phyloP scores from a whole-genome alignment of 768 basidiomycete species.

The Imleria badia region DNA sequence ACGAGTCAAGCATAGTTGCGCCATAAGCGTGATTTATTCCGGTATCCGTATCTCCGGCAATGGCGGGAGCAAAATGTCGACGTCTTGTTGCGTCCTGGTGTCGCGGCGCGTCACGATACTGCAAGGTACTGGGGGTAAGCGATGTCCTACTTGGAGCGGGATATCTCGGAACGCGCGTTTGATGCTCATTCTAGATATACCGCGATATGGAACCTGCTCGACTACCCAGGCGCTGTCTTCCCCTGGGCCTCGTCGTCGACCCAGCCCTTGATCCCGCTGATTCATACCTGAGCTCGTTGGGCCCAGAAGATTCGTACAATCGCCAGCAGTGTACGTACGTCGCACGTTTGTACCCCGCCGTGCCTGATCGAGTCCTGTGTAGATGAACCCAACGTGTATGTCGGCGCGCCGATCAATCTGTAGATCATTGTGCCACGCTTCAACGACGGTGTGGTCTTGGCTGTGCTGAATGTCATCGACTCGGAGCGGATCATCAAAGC shows the following conservation, averaged over 20 bases:
- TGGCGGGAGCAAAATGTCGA: constrained; percentile 42
- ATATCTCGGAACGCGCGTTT: background rate
- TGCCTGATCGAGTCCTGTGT: constrained; percentile 1
- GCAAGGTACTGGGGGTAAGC: constrained; percentile 35
- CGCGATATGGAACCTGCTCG: constrained; percentile 43
- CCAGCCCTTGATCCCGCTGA: constrained; percentile 23
- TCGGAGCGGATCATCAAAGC: constrained; percentile 25
- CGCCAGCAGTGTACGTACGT: constrained; percentile 17
- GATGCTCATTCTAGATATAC: constrained; percentile 34
- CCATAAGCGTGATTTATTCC: constrained; percentile 33
- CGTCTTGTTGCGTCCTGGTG: constrained; percentile 39
- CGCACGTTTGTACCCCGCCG: background rate
- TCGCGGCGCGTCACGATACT: constrained; percentile 39
- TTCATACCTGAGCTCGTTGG: constrained; percentile 7
- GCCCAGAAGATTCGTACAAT: constrained; percentile 23
- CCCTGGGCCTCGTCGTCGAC: constrained; percentile 37
- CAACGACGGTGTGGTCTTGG: constrained; percentile 27
- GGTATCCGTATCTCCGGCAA: constrained; percentile 34
- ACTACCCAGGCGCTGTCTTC: constrained; percentile 45
- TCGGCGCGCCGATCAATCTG: constrained; percentile 19
- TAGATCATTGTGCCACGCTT: constrained; percentile 28
- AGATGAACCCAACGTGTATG: constrained; percentile 24
- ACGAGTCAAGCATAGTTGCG: constrained; percentile 23
- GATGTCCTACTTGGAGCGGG: background rate
- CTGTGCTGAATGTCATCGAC: constrained; percentile 25